Conservation (phyloP, 805 yeast genomes). For the Wickerhamomyces bovis region DNA sequence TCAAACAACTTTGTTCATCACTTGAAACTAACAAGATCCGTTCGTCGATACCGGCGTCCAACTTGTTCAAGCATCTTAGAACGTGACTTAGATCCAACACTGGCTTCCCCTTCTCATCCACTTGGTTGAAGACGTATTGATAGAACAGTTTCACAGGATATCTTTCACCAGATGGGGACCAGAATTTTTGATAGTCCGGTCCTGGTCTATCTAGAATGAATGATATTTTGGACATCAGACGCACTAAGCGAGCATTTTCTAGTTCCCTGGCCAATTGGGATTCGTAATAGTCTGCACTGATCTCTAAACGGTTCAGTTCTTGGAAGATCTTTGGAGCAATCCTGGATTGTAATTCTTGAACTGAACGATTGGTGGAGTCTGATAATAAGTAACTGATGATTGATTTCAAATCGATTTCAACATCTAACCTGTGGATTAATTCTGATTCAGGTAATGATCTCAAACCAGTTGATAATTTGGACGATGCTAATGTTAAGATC, state of each 20-base stretch:
- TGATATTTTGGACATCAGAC: constrained; percentile 76
- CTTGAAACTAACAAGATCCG: constrained; percentile 71
- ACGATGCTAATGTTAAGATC: constrained; percentile 46
- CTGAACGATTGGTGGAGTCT: constrained; percentile 20
- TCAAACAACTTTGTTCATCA: constrained; percentile 80
- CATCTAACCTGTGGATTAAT: constrained; percentile 25
- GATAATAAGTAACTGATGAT: constrained; percentile 36
- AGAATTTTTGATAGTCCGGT: constrained; percentile 43
- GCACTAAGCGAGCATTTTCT: constrained; percentile 82
- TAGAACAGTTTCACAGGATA: constrained; percentile 70
- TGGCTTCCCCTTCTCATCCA: constrained; percentile 71
- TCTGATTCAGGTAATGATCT: constrained; percentile 10
- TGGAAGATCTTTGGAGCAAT: constrained; percentile 41
- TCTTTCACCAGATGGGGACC: constrained; percentile 74
- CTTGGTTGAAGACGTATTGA: constrained; percentile 82
- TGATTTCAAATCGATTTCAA: constrained; percentile 40
- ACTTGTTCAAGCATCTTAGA: constrained; percentile 70
- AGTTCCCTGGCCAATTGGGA: constrained; percentile 61
- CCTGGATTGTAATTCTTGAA: constrained; percentile 30
- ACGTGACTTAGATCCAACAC: constrained; percentile 79
- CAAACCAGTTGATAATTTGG: constrained; percentile 25
- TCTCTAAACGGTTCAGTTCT: constrained; percentile 44
- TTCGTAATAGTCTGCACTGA: constrained; percentile 53
- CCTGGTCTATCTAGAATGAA: constrained; percentile 75
- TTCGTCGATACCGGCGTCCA: constrained; percentile 91